Base-by-base conservation (phyloP, 2,329 filamentous ascomycete genomes). In the Colletotrichum gloeosporioides region DNA sequence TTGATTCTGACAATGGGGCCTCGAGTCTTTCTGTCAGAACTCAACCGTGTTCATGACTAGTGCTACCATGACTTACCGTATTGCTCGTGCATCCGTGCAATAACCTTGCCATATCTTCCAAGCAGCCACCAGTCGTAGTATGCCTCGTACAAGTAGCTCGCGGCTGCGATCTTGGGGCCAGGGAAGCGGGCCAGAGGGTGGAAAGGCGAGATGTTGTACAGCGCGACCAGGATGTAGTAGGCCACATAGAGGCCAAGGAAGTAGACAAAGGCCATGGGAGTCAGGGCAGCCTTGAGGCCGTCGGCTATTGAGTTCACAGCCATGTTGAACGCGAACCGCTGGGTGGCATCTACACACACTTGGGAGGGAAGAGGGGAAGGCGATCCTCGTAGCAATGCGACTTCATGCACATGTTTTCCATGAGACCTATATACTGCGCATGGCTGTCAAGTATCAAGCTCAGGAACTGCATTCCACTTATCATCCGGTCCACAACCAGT, bases 1-100 rank as follows among this genome's bases (percentile, higher is more conserved):
- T 82, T 86, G 49, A 86, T 86, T 18, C 85, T 80, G 18, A 86
- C 81, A 53, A 86, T 83, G 8, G 85, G 85, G 0, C 83, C 82
- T 83, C 25, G n/a, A 22, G 71, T 31, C n/a, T 10, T 25, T 32
- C 25, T 27, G 55, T 75, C 55, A 75, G 57, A 25, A 68, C 36
- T 67, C 55, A 34, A 27, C 36, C 22, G n/a, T 27, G 32, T 29
- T 59, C 16, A 27, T 22, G 63, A 68, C 27, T 65, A 59, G 55
- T 59, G 29, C n/a, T 29, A 6, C 49, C 25, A 18, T 18, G 34
- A 62, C 57, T 57, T 72, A 75, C 73, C 69, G 29, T 73, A 75
- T 18, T 62, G 69, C 57, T 75, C 69, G n/a, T 75, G 73, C 73
- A 75, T 75, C 32, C 59, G 59, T 65, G 71, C 22, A 64, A 74